A percentile compares a stretch with the other conserved stretches of the same genome.
phyloP scores from a whole-genome alignment of 2,329 filamentous ascomycete genomes.

The Fusarium redolens region DNA sequence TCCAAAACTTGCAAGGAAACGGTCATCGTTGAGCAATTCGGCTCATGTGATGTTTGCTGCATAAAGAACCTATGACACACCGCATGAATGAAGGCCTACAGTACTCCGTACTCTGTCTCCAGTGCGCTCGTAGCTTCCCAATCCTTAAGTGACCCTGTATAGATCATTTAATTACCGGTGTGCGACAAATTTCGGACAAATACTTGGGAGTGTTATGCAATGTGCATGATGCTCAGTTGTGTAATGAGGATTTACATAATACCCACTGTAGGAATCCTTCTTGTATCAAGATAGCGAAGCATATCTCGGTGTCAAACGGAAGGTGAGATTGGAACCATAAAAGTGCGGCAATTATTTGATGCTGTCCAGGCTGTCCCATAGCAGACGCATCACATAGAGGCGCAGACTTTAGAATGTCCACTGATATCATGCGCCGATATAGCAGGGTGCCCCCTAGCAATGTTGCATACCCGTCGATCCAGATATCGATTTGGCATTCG shows the following conservation, averaged over 20 bases:
- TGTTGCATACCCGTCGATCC: constrained; percentile 11
- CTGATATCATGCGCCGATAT: constrained; percentile 14
- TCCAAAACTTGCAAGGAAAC: constrained; percentile 3
- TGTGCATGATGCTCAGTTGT: background rate
- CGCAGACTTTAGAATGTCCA: constrained; percentile 3
- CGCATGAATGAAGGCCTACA: background rate
- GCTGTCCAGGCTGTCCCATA: background rate
- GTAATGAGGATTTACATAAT: background rate
- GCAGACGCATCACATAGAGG: background rate
- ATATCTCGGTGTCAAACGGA: background rate
- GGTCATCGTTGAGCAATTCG: background rate
- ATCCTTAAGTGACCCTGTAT: background rate
- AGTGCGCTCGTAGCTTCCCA: background rate
- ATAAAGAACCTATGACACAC: constrained; percentile 3
- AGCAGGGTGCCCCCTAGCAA: constrained; percentile 12
- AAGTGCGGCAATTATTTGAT: constrained; percentile 16
- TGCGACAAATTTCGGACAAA: constrained; percentile 14
- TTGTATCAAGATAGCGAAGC: background rate
- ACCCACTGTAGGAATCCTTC: background rate
- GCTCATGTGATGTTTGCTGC: constrained; percentile 15
- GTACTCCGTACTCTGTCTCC: background rate
- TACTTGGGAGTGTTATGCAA: background rate
- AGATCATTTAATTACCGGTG: constrained; percentile 10
- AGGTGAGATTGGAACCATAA: background rate
- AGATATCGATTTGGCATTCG: constrained; percentile 15